phyloP scores from a whole-genome alignment of 176 grass and related monocot species.

The Canna indica region DNA sequence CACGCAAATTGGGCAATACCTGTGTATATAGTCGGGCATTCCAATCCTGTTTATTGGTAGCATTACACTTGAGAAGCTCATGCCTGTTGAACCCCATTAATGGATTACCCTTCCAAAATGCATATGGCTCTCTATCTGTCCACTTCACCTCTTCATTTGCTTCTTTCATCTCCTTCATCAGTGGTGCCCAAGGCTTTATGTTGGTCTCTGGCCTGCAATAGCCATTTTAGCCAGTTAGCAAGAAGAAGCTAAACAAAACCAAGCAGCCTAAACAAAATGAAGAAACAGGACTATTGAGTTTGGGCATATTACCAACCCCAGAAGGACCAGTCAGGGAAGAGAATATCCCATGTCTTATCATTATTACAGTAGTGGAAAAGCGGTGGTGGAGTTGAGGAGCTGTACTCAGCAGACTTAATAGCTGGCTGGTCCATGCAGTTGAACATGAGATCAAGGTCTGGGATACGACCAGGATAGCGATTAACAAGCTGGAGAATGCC shows the following conservation, averaged over 20 bases:
- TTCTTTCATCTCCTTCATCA: constrained; percentile 13
- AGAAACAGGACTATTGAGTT: neutral
- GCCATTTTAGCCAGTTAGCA: neutral
- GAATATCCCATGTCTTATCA: constrained; percentile 6
- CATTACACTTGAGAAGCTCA: constrained; percentile 9
- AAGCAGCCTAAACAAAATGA: neutral
- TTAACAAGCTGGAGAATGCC: constrained; percentile 10
- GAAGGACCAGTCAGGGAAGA: constrained; percentile 16
- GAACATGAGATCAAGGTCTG: constrained; percentile 18
- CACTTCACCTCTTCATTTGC: constrained; percentile 14
- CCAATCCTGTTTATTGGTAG: neutral
- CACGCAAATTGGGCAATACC: constrained; percentile 12
- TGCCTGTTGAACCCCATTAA: constrained; percentile 1
- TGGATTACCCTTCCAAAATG: constrained; percentile 13
- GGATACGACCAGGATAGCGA: constrained; percentile 8
- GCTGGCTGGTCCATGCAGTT: constrained; percentile 11
- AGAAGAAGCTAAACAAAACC: neutral
- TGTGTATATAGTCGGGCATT: constrained; percentile 36
- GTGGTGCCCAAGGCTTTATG: constrained; percentile 1
- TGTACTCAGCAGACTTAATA: neutral
- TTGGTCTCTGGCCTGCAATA: neutral
- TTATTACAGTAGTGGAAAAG: constrained; percentile 16
- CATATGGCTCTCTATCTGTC: constrained; percentile 7
- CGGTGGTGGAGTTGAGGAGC: neutral
- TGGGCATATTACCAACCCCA: constrained; percentile 9